Conservation (phyloP, 768 basidiomycete species). For the Naematelia aurantialba region DNA sequence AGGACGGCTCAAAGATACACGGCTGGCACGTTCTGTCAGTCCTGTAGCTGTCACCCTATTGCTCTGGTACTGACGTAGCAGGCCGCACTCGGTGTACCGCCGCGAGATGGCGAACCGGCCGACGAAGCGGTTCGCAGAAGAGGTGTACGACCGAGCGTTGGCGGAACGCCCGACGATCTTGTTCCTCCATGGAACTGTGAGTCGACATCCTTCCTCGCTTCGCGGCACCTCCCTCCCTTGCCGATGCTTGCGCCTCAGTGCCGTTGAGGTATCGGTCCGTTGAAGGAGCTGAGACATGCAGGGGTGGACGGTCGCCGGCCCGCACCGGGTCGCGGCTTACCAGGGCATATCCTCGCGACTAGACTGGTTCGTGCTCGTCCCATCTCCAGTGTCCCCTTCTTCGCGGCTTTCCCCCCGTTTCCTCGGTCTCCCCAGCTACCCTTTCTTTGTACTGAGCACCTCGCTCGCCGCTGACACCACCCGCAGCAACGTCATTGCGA, state of each 20-base stretch:
- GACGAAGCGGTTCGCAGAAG: neutral
- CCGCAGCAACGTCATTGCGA: neutral
- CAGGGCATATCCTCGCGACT: neutral
- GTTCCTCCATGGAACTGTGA: neutral
- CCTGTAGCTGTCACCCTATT: neutral
- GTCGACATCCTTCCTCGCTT: no score
- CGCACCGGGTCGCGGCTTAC: neutral
- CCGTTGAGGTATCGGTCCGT: neutral
- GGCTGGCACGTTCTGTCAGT: constrained; percentile 1
- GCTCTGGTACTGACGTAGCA: neutral
- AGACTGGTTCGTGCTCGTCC: neutral
- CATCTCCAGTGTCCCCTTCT: no score
- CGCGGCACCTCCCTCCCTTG: no score
- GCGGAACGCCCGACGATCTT: neutral
- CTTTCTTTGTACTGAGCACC: no score
- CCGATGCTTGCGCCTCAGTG: no score
- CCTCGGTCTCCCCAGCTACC: no score
- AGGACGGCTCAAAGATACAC: constrained; percentile 1
- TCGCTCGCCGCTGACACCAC: no score
- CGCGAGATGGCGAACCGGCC: neutral
- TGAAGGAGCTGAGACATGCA: neutral
- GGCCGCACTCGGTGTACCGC: constrained; percentile 1
- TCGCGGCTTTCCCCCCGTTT: no score
- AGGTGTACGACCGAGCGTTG: neutral
- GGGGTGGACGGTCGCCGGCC: neutral